These are phyloP conservation scores for Cutaneotrichosporon spelunceum DNA, from an alignment of 1,284 basidiomycete species.

Conservation along the genomic window DNA sequence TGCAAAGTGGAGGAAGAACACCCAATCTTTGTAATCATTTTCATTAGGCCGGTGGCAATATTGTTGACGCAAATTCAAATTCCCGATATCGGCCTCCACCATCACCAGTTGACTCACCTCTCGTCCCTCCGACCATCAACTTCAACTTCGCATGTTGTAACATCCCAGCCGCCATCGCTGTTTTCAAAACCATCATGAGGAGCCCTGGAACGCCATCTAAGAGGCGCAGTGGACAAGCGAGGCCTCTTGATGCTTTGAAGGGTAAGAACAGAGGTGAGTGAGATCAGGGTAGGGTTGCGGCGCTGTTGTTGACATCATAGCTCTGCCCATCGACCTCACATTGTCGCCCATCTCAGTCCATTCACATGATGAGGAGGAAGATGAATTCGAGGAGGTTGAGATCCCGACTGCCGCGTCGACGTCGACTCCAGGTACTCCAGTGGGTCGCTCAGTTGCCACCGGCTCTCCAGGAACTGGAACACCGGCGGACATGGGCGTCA, in stretches of 20 bases:
- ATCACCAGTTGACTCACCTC: not conserved
- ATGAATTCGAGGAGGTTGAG: conserved; percentile 49
- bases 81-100: not conserved
- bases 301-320: conserved; percentile 7
- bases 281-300: not conserved
- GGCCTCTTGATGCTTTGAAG: not conserved
- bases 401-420: conserved; percentile 38
- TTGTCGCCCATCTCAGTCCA: conserved; percentile 17
- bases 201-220: conserved; percentile 1
- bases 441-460: no score
- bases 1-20: no score
- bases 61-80: no score
- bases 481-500: conserved; percentile 13
- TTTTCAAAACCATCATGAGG: not conserved
- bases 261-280: conserved; percentile 13
- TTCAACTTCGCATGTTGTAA: not conserved
- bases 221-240: not conserved
- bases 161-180: not conserved
- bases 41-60: no score
- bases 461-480: no score
- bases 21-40: no score
- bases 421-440: conserved; percentile 32
- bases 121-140: not conserved
- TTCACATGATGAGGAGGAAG: conserved; percentile 33
- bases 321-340: conserved; percentile 16